Base-by-base conservation (phyloP, 2,329 filamentous ascomycete genomes). In the Colletotrichum tabaci region DNA sequence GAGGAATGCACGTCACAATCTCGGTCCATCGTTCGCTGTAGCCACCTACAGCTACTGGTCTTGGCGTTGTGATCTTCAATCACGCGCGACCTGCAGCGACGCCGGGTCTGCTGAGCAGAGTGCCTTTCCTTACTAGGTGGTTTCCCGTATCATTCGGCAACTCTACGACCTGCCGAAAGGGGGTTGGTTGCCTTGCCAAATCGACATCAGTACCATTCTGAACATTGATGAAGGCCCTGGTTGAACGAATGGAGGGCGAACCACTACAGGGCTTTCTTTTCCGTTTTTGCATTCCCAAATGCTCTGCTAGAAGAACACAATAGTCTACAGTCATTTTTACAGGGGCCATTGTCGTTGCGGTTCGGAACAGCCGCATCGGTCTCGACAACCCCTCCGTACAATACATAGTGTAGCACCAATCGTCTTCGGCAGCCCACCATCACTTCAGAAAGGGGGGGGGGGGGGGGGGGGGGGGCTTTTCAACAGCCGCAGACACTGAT, bases 361-460 rank as follows among this genome's bases (percentile, higher is more conserved):
- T 35, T 7, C 26, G 15, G n/a, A 21, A 30, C 38, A 9, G 10
- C 21, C 26, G 38, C 30, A 15, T 12, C 8, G 5, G 15, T 21
- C 30, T 7, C 21, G 13, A 42, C 30, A 21, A 40, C 46, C 30
- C 9, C 5, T 44, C 35, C 23, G 21, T n/a, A 46, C 38, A 44
- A 38, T 12, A 47, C 35, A 53, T 13, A 18, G 3, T 21, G 16
- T 16, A 21, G 23, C 23, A 18, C 23, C 26, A 16, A 79, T 66
- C 79, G 80, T n/a, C 76, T 74, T 76, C 16, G 78, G 2, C 26
- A 61, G 13, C 26, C 30, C 23, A 23, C n/a, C 13, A n/a, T n/a
- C 52, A 21, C 38, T n/a, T 55, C 52, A n/a, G 26, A 40, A 16
- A 9, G 18, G 30, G 30, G 8, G 35, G 35, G 35, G 8, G 15